Percentiles rank a stretch among this genome's conserved stretches.
phyloP scores from a whole-genome alignment of 768 basidiomycete species.

The Melanogaster broomeanus region DNA sequence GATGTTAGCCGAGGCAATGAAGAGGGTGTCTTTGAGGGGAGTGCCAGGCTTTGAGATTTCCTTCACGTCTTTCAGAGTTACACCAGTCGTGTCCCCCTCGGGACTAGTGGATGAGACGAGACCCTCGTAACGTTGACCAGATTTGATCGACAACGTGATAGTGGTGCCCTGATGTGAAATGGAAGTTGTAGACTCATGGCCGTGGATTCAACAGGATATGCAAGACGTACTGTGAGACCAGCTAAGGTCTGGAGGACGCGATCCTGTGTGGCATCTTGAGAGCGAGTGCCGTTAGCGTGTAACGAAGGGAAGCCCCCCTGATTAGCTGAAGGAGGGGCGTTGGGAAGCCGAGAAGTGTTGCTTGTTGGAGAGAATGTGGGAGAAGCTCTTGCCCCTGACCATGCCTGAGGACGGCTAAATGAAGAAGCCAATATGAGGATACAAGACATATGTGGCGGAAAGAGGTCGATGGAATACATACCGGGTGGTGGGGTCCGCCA shows the following conservation, averaged over 20 bases:
- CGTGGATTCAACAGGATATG: constrained; percentile 8
- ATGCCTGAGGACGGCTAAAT: constrained; percentile 51
- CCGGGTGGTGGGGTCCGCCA: constrained; percentile 53
- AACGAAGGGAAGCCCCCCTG: constrained; percentile 47
- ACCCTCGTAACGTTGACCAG: constrained; percentile 73
- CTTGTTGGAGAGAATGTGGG: constrained; percentile 65
- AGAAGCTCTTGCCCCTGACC: constrained; percentile 68
- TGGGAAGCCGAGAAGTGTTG: constrained; percentile 43
- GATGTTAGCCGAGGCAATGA: constrained; percentile 73
- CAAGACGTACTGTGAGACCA: constrained; percentile 65
- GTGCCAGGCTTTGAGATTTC: constrained; percentile 67
- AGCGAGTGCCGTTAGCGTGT: constrained; percentile 49
- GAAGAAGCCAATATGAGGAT: constrained; percentile 11
- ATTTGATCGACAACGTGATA: constrained; percentile 74
- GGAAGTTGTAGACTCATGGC: constrained; percentile 16
- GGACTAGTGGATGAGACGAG: constrained; percentile 57
- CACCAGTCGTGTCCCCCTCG: constrained; percentile 71
- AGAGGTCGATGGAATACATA: constrained; percentile 38
- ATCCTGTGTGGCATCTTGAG: constrained; percentile 53
- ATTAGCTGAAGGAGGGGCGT: constrained; percentile 36
- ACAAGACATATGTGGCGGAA: constrained; percentile 13
- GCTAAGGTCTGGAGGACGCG: constrained; percentile 63
- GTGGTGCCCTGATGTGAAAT: constrained; percentile 63
- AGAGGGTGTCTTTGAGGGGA: constrained; percentile 68
- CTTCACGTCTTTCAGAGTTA: constrained; percentile 77